Conservation (phyloP, 345 rosid genomes). For the Lenwebbia sp. region DNA sequence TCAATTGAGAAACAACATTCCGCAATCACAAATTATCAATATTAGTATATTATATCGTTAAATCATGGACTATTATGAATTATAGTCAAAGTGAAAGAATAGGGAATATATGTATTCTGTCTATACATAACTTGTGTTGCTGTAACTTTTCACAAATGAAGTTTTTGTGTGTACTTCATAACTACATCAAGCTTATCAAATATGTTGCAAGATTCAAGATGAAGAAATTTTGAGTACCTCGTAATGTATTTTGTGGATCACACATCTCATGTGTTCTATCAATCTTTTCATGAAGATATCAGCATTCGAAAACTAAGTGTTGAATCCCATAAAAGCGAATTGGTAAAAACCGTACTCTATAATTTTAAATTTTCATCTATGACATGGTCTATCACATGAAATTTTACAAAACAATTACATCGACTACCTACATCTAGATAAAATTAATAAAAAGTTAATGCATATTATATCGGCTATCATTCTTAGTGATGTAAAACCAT, state of each 20-base stretch:
- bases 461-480: background rate
- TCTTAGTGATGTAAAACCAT: background rate
- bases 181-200: background rate
- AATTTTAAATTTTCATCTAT: background rate
- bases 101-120: background rate
- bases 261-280: background rate
- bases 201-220: background rate
- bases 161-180: background rate
- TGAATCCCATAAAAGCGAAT: background rate
- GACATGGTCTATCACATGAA: background rate
- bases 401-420: background rate
- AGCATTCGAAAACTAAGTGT: background rate
- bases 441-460: background rate
- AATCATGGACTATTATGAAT: background rate
- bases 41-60: background rate
- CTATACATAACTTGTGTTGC: background rate
- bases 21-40: background rate
- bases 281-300: background rate
- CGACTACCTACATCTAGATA: background rate
- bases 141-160: background rate
- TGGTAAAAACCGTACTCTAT: background rate
- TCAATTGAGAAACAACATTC: background rate
- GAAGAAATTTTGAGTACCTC: background rate
- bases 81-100: background rate
- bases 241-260: background rate